Evolutionary conservation across 1,284 basidiomycete genomes (phyloP), one percentile per base, ranked within the genome.

Genomic region (Caloboletus inedulis): DNA sequence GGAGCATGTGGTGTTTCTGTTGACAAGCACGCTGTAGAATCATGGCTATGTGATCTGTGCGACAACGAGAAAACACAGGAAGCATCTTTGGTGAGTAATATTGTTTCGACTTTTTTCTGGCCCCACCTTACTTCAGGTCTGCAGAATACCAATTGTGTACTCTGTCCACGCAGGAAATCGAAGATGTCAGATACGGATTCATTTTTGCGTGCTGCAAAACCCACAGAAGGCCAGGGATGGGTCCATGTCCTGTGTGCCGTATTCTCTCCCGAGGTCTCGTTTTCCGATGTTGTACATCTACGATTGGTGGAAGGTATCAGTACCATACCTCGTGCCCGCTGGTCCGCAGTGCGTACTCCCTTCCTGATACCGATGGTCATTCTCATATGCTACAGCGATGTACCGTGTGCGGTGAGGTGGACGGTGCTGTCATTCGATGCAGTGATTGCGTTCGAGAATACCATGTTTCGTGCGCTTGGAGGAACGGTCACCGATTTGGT

Each of bases 191-290:
- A 73, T n/a, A 63, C 79, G 2, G 85, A 90, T 61, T 81, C 83
- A 14, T 87, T 88, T 61, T 74, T 98, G 35, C 87, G 92, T 37
- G 89, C 87, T 4, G 85, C 90, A 66, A 98, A 98, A 69, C 91
- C 91, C 5, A 98, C 95, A 0, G 96, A 98, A 73, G 89, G 91
- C 25, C 88, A 90, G 69, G 90, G 91, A 56, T 98, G 94, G 92
- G 86, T 86, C 1, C 96, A 99, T 67, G 76, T 94, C 19, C 70
- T 98, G 1, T 98, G 96, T 72, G 83, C 94, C 1, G 82, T 91
- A 1, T 98, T 94, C 73, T 83, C 87, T 30, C 87, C 89, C 4
- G 94, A 97, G 63, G 74, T 95, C 7, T 77, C 76, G 18, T 96
- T 88, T 69, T 87, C 89, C 21, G 87, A 94, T 68, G 79, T 89